A percentile compares a stretch with the other conserved stretches of the same genome.
Evolutionary conservation across 2,329 filamentous ascomycete species (phyloP).

Genomic region (Paraphaeosphaeria sporulosa): DNA sequence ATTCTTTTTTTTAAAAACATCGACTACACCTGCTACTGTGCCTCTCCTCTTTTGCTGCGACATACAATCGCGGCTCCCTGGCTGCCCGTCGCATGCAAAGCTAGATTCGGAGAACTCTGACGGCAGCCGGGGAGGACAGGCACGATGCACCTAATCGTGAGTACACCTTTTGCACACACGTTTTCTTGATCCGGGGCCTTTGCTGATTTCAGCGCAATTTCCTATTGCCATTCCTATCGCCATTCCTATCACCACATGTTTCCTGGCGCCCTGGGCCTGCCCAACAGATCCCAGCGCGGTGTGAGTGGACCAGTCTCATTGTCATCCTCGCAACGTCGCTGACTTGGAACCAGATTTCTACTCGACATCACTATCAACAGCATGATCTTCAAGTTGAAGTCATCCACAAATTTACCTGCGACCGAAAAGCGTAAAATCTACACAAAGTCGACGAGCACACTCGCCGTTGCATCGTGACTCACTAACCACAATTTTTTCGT

Average conservation of each 20-base stretch:
- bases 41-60: not conserved
- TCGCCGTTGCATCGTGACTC: not conserved
- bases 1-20: not conserved
- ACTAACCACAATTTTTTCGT: no score
- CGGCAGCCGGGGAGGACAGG: not conserved
- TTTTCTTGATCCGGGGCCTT: not conserved
- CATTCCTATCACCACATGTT: not conserved
- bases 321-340: not conserved
- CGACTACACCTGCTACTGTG: no score
- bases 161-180: not conserved
- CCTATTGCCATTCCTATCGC: not conserved
- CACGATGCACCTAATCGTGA: not conserved
- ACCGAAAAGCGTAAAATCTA: conserved; percentile 3
- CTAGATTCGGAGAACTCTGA: not conserved
- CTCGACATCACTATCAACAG: conserved; percentile 1
- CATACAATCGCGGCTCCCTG: not conserved
- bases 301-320: not conserved
- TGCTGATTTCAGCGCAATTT: not conserved
- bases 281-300: not conserved
- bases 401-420: conserved; percentile 9
- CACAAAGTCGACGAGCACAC: conserved; percentile 7
- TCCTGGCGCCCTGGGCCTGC: not conserved
- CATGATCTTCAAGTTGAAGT: conserved; percentile 17
- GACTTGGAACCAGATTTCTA: not conserved
- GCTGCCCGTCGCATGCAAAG: not conserved